These are phyloP conservation scores for Trichophyton schoenleinii DNA, from an alignment of 2,329 filamentous ascomycete species.

Conservation along the genomic window DNA sequence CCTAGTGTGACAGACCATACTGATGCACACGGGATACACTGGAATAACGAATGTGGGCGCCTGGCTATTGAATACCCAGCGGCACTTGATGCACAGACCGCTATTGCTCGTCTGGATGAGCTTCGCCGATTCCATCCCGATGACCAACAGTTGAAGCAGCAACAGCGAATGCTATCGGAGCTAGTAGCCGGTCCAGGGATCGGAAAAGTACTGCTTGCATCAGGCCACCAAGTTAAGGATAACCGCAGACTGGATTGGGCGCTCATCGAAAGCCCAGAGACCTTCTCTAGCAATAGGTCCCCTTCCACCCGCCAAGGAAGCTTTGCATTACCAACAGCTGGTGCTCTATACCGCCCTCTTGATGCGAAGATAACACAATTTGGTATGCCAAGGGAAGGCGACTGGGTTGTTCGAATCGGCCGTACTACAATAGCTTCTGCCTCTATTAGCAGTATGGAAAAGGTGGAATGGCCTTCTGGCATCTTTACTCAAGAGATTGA, in stretches of 20 bases:
- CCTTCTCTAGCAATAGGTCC: neutral
- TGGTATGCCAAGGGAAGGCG: neutral
- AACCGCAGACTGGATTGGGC: neutral
- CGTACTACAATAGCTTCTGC: neutral
- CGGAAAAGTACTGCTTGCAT: constrained; percentile 2
- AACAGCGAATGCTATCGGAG: neutral
- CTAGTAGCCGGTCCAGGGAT: neutral
- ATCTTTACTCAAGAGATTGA: neutral
- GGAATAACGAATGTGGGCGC: neutral
- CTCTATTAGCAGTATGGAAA: neutral
- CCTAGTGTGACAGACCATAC: neutral
- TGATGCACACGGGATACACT: neutral
- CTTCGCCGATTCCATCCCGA: neutral
- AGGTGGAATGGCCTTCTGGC: neutral
- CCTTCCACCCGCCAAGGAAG: neutral
- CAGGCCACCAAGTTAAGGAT: neutral
- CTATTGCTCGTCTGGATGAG: neutral
- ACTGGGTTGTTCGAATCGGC: neutral
- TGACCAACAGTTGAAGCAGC: neutral
- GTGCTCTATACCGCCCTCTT: neutral
- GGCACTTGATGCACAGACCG: neutral
- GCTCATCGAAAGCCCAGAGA: neutral
- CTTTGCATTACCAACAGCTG: neutral
- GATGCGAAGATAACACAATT: neutral
- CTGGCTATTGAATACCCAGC: constrained; percentile 2